phyloP scores from a whole-genome alignment of 2,329 filamentous ascomycete species.

The Acephala macrosclerotiorum region DNA sequence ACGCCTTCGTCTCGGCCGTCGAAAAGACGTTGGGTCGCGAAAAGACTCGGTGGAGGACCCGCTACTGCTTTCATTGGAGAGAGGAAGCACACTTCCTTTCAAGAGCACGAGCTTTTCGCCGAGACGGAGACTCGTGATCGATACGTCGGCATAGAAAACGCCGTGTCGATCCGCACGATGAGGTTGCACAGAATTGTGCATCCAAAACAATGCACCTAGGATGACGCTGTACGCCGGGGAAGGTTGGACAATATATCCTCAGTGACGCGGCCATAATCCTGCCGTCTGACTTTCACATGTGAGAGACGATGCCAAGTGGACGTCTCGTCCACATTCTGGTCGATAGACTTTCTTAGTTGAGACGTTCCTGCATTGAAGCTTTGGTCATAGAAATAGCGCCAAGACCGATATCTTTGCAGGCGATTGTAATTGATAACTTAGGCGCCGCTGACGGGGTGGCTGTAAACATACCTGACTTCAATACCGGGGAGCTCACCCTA shows the following conservation, averaged over 20 bases:
- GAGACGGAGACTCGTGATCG: background rate
- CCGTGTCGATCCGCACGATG: background rate
- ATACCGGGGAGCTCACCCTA: background rate
- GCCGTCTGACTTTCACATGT: slow-evolving; percentile 1
- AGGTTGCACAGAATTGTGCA: background rate
- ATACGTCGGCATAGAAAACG: background rate
- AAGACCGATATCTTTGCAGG: background rate
- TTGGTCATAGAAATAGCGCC: background rate
- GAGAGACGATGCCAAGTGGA: background rate
- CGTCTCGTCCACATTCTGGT: background rate
- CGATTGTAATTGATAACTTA: background rate
- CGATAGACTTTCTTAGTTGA: background rate
- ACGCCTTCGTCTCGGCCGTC: background rate
- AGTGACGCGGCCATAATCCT: background rate
- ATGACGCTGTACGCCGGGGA: background rate
- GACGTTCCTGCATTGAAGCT: background rate
- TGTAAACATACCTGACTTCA: background rate
- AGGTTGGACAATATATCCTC: background rate
- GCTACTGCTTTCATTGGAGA: background rate
- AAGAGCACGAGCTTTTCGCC: background rate
- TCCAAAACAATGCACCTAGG: background rate
- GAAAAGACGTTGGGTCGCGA: background rate
- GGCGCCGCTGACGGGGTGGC: slow-evolving; percentile 4
- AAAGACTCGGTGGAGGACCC: background rate
- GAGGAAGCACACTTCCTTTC: background rate